These are phyloP conservation scores for Ogataea kodamae DNA, from an alignment of 805 yeast genomes.

Conservation along the genomic window DNA sequence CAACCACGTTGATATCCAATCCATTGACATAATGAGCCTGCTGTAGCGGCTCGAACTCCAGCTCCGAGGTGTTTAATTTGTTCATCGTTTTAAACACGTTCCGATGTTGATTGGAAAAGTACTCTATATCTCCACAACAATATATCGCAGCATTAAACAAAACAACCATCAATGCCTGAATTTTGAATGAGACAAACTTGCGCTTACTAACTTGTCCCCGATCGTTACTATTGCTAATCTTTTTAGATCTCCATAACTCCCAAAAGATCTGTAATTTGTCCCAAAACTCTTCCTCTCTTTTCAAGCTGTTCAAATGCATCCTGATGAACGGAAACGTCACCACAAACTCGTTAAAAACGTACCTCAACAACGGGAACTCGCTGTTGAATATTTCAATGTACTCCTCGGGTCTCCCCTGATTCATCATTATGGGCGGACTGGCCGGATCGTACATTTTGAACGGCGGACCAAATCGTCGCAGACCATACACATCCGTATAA, in stretches of 20 bases:
- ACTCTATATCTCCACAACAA: slow-evolving; percentile 52
- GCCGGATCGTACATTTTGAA: slow-evolving; percentile 51
- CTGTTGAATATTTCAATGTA: slow-evolving; percentile 26
- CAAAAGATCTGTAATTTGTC: slow-evolving; percentile 76
- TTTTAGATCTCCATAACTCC: slow-evolving; percentile 71
- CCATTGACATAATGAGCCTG: slow-evolving; percentile 49
- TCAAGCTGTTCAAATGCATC: slow-evolving; percentile 35
- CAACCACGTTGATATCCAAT: slow-evolving; percentile 60
- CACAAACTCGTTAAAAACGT: slow-evolving; percentile 59
- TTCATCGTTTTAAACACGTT: slow-evolving; percentile 40
- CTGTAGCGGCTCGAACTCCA: slow-evolving; percentile 35
- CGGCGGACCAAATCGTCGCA: slow-evolving; percentile 75
- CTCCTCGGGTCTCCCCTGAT: slow-evolving; percentile 16
- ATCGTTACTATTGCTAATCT: slow-evolving; percentile 70
- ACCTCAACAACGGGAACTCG: slow-evolving; percentile 65
- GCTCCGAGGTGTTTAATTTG: slow-evolving; percentile 27
- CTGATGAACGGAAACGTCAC: slow-evolving; percentile 74
- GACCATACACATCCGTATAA: slow-evolving; percentile 53
- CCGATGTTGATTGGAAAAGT: slow-evolving; percentile 36
- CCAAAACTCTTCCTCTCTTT: slow-evolving; percentile 54
- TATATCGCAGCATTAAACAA: slow-evolving; percentile 74
- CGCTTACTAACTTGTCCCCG: slow-evolving; percentile 74
- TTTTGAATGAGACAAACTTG: slow-evolving; percentile 54
- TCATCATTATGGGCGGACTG: slow-evolving; percentile 23
- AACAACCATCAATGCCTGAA: slow-evolving; percentile 61